These are phyloP conservation scores for Rhytidhysteron rufulum DNA, from an alignment of 2,329 filamentous ascomycete species.

Conservation along the genomic window DNA sequence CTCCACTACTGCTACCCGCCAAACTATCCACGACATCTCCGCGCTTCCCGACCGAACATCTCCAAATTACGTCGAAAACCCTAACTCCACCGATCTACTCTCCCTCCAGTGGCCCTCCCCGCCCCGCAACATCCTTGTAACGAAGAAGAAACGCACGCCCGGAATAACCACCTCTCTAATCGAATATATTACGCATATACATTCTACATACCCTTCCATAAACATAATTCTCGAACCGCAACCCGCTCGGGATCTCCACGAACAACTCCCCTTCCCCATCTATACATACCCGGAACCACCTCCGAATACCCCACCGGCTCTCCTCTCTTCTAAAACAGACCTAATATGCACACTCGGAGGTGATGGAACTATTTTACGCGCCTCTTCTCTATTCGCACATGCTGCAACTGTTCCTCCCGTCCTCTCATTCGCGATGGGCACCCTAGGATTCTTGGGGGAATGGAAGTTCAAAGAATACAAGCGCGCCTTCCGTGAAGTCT, in stretches of 20 bases:
- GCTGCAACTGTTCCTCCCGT: constrained; percentile 81
- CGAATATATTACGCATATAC: constrained; percentile 65
- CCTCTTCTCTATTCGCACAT: constrained; percentile 81
- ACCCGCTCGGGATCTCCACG: constrained; percentile 69
- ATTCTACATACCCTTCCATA: constrained; percentile 72
- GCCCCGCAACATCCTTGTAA: constrained; percentile 64
- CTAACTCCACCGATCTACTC: constrained; percentile 57
- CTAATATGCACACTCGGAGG: constrained; percentile 87
- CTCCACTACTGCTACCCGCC: constrained; percentile 19
- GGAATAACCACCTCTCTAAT: constrained; percentile 54
- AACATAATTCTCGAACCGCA: constrained; percentile 79
- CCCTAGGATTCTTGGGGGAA: constrained; percentile 88
- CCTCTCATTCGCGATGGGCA: constrained; percentile 94
- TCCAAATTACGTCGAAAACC: constrained; percentile 48
- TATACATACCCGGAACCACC: constrained; percentile 34
- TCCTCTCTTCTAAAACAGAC: constrained; percentile 74
- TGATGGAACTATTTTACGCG: constrained; percentile 85
- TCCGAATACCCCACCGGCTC: constrained; percentile 33
- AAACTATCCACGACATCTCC: constrained; percentile 23
- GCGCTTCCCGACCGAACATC: constrained; percentile 31
- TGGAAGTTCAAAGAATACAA: constrained; percentile 96
- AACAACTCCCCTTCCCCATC: constrained; percentile 64
- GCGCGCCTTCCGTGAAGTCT: constrained; percentile 85
- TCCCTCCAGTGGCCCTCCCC: constrained; percentile 65
- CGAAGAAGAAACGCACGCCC: constrained; percentile 61